Percentiles rank a stretch among this genome's conserved stretches.
Evolutionary conservation across 2,329 filamentous ascomycete genomes (phyloP).

Genomic region (Sarocladium kiliense): DNA sequence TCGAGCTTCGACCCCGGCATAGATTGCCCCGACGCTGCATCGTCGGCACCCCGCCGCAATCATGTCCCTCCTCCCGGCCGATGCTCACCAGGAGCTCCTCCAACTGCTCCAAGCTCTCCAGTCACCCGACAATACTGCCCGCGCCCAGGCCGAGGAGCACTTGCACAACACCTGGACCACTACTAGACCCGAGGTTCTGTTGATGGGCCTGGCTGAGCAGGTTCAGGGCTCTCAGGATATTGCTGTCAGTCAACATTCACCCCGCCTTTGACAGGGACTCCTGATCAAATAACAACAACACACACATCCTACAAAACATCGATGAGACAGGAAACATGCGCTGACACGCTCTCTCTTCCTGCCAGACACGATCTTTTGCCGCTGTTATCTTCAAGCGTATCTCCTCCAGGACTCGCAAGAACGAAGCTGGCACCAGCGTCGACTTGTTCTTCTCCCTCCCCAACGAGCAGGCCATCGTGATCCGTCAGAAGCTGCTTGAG

Average conservation of each 20-base stretch:
- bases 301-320: background rate
- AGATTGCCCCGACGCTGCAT: constrained; percentile 8
- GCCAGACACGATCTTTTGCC: constrained; percentile 80
- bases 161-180: constrained; percentile 86
- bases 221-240: constrained; percentile 72
- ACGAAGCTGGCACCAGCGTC: constrained; percentile 61
- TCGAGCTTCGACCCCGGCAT: constrained; percentile 1
- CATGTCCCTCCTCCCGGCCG: constrained; percentile 79
- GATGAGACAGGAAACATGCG: background rate
- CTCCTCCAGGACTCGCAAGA: constrained; percentile 81
- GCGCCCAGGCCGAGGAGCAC: constrained; percentile 83
- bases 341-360: background rate
- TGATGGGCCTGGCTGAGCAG: constrained; percentile 94
- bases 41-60: constrained; percentile 15
- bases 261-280: background rate
- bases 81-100: constrained; percentile 77
- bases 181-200: constrained; percentile 74
- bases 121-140: constrained; percentile 80
- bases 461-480: constrained; percentile 64
- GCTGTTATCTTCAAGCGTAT: constrained; percentile 94
- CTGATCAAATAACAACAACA: background rate
- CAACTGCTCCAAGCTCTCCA: constrained; percentile 86
- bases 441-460: constrained; percentile 80
- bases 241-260: constrained; percentile 44
- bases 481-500: constrained; percentile 79